Evolutionary conservation across 2,329 filamentous ascomycete species (phyloP).

Genomic region (Aspergillus aculeatinus): DNA sequence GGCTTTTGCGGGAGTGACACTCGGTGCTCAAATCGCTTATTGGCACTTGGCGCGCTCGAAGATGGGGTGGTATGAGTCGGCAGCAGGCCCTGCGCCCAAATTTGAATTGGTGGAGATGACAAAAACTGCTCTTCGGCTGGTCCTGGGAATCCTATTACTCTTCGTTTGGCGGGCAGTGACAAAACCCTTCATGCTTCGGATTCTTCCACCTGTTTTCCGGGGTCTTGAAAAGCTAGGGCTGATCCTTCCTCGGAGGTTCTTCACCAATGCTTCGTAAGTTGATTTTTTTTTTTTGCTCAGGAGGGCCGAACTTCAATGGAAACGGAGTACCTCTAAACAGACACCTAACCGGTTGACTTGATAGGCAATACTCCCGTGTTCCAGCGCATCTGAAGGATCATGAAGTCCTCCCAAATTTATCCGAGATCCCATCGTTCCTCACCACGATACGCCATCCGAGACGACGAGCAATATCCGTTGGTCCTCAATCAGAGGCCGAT

Average conservation of each 20-base stretch:
- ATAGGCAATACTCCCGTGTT: constrained; percentile 75
- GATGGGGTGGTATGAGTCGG: constrained; percentile 53
- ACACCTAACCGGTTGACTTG: background rate
- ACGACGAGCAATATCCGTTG: constrained; percentile 80
- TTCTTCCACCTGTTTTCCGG: constrained; percentile 83
- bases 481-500: constrained; percentile 93
- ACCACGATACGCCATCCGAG: constrained; percentile 77
- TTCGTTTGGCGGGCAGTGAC: constrained; percentile 87
- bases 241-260: constrained; percentile 83
- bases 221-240: constrained; percentile 77
- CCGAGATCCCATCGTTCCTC: constrained; percentile 78
- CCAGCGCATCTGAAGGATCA: constrained; percentile 72
- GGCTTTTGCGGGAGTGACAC: constrained; percentile 84
- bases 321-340: no score
- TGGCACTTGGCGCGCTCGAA: constrained; percentile 73
- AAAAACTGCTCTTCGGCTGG: constrained; percentile 64
- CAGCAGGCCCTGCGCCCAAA: constrained; percentile 60
- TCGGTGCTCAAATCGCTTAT: constrained; percentile 76
- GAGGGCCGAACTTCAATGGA: no score
- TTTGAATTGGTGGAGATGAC: constrained; percentile 65
- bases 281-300: constrained; percentile 3
- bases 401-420: constrained; percentile 86
- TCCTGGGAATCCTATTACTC: constrained; percentile 77
- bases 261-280: constrained; percentile 73
- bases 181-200: constrained; percentile 77